phyloP scores from a whole-genome alignment of 192 early-diverging fungal genomes.

The Coemansia sp. region DNA sequence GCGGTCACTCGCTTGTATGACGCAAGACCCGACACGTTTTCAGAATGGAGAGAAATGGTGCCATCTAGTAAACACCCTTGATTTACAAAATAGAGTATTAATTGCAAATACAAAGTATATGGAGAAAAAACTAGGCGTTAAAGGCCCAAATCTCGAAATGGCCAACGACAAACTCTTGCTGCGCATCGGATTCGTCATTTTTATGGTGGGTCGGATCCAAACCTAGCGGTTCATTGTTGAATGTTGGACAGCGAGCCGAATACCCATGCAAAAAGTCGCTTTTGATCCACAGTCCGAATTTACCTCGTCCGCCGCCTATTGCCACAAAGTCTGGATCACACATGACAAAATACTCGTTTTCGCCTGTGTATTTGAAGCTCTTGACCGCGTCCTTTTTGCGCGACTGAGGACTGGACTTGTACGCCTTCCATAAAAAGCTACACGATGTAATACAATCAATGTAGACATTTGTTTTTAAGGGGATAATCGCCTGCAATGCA shows the following conservation, averaged over 20 bases:
- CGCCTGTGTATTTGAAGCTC: constrained; percentile 73
- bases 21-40: constrained; percentile 13
- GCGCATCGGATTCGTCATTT: constrained; percentile 42
- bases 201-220: constrained; percentile 34
- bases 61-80: neutral
- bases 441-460: neutral
- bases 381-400: constrained; percentile 59
- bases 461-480: neutral
- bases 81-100: neutral
- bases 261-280: constrained; percentile 71
- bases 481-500: neutral
- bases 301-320: constrained; percentile 78
- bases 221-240: constrained; percentile 73
- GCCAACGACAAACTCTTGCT: constrained; percentile 54
- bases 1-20: constrained; percentile 11
- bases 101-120: neutral
- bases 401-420: constrained; percentile 44
- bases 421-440: constrained; percentile 78
- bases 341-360: constrained; percentile 81
- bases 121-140: constrained; percentile 13
- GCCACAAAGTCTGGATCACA: constrained; percentile 76
- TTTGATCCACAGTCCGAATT: constrained; percentile 78
- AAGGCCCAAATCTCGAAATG: constrained; percentile 58
- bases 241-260: constrained; percentile 71
- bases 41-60: constrained; percentile 1